Conservation (phyloP, 768 basidiomycete species). For the Hygrophorus pudorinus region DNA sequence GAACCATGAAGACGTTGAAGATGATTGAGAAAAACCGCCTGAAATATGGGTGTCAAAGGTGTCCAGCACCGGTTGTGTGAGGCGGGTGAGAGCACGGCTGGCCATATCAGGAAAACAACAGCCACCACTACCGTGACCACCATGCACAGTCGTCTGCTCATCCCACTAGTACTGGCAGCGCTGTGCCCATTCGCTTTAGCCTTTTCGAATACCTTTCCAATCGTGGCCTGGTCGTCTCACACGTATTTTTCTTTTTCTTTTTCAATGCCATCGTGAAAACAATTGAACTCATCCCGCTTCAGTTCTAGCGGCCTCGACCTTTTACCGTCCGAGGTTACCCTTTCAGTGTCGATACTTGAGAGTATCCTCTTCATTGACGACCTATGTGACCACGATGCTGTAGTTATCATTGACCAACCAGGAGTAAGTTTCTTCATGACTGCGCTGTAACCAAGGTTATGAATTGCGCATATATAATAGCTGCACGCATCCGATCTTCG, state of each 20-base stretch:
- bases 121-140: background rate
- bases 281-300: background rate
- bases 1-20: background rate
- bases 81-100: constrained; percentile 1
- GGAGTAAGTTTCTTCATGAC: constrained; percentile 38
- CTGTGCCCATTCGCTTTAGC: constrained; percentile 40
- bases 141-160: constrained; percentile 36
- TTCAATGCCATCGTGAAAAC: constrained; percentile 2
- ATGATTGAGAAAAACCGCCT: background rate
- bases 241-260: constrained; percentile 27
- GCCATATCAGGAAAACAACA: background rate
- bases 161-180: constrained; percentile 34
- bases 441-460: background rate
- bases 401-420: constrained; percentile 62
- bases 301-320: constrained; percentile 42
- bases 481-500: constrained; percentile 73
- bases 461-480: constrained; percentile 24
- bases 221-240: constrained; percentile 65
- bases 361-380: constrained; percentile 32
- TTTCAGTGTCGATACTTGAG: constrained; percentile 30
- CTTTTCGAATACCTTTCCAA: constrained; percentile 52
- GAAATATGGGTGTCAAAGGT: background rate
- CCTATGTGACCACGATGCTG: constrained; percentile 53
- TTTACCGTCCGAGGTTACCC: constrained; percentile 23
- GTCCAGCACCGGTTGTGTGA: background rate